Evolutionary conservation across 441 rosid species (phyloP), one percentile per base, ranked within the genome.

Genomic region (Manihot esculenta): DNA sequence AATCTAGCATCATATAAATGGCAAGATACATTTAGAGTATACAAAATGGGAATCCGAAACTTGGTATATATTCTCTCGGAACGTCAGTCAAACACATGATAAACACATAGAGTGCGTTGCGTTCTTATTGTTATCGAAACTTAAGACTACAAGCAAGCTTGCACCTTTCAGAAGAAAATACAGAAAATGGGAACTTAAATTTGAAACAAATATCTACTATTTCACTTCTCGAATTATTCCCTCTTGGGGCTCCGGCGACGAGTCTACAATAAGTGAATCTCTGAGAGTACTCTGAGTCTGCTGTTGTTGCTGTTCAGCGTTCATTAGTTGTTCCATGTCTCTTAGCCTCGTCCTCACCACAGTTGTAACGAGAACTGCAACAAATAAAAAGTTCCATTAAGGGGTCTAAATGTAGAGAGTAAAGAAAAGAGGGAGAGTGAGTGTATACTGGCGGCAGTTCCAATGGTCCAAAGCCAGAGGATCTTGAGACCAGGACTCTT

Each of bases 391-490:
- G 3, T 4, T 15, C 23, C 6, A 8, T 24, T 10, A 38, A 20
- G 14, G 12, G 42, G 11, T 24, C 0, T 1, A 42, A 55, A 24
- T 44, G 7, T 15, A 27, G 10, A n/a, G 13, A 47, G n/a, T 3
- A 12, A 9, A 41, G 7, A 7, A 21, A 24, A 18, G 44, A 33
- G 7, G 62, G 44, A 44, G 33, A 55, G 63, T 26, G 64, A 6
- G 33, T 62, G 38, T n/a, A 0, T 74, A 91, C 96, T 83, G 44
- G 92, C 96, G 45, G 98, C 96, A 38, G 98, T 92, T 74, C 94
- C 98, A 56, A 92, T 44, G 55, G 98, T 89, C 98, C 98, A 93
- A 51, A 89, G 24, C 98, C 97, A 93, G 72, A 93, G 94, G 76
- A 93, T 93, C 80, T 87, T 92, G 66, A 90, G 79, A 66, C 94